Conservation (phyloP, 805 yeast species). For the Wickerhamomyces sydowiorum region DNA sequence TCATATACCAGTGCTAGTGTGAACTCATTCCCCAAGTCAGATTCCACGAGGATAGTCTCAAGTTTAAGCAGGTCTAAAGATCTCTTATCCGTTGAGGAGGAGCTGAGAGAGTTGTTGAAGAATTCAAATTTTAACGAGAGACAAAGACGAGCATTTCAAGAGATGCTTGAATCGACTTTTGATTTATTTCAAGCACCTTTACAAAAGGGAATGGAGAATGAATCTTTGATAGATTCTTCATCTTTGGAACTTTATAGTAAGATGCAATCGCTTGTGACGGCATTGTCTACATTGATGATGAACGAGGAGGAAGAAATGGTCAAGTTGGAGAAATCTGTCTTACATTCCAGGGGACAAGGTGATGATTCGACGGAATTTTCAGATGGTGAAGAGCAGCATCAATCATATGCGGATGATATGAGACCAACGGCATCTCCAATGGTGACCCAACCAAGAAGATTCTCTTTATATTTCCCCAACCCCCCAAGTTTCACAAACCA, state of each 20-base stretch:
- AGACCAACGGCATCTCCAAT: neutral
- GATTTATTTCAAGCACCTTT: constrained; percentile 23
- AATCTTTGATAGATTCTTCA: constrained; percentile 24
- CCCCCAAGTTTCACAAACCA: neutral
- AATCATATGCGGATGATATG: neutral
- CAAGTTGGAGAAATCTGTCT: constrained; percentile 1
- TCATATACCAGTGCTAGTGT: neutral
- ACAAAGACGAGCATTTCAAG: constrained; percentile 17
- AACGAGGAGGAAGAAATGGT: constrained; percentile 14
- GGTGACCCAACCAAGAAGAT: neutral
- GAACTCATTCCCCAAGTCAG: neutral
- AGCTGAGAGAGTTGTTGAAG: constrained; percentile 18
- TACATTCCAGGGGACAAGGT: neutral
- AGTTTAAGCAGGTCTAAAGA: constrained; percentile 19
- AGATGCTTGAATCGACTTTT: constrained; percentile 18
- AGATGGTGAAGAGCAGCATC: neutral
- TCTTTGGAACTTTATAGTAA: constrained; percentile 22
- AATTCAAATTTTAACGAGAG: constrained; percentile 9
- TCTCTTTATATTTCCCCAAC: neutral
- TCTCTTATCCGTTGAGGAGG: constrained; percentile 27
- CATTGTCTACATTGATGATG: constrained; percentile 28
- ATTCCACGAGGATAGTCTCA: constrained; percentile 10
- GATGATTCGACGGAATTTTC: constrained; percentile 5
- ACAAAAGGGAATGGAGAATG: neutral
- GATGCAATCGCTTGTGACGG: constrained; percentile 27